Evolutionary conservation across 179 eudicot genomes (phyloP).

Genomic region (Amaranthus tricolor): DNA sequence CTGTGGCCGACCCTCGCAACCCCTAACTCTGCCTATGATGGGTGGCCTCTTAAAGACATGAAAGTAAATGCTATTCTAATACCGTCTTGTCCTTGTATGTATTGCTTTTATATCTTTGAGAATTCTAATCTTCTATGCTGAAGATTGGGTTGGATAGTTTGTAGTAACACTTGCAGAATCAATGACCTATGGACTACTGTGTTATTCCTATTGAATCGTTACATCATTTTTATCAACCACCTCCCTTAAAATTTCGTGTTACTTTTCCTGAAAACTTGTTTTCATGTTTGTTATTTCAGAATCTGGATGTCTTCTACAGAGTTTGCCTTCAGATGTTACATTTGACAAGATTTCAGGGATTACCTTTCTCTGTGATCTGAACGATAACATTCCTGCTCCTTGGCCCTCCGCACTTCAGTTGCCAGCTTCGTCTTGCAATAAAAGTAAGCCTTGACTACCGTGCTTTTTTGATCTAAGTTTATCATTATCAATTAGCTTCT

Average conservation of each 20-base stretch:
- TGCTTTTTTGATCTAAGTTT: constrained; percentile 3
- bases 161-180: no score
- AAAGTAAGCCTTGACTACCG: constrained; percentile 47
- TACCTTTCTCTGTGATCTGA: constrained; percentile 85
- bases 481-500: constrained; percentile 7
- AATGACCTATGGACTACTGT: not conserved
- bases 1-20: no score
- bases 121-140: no score
- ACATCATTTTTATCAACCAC: not conserved
- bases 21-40: not conserved
- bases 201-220: not conserved
- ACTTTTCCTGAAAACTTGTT: not conserved
- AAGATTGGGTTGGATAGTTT: no score
- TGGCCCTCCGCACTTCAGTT: constrained; percentile 80
- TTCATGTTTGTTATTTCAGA: constrained; percentile 36
- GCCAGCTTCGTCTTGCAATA: constrained; percentile 80
- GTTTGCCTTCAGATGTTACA: constrained; percentile 86
- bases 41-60: not conserved
- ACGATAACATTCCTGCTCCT: constrained; percentile 96
- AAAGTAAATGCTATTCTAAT: not conserved
- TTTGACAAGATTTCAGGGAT: constrained; percentile 71
- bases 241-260: not conserved
- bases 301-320: constrained; percentile 92
- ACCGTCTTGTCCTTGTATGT: no score
- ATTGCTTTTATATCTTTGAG: no score